These are phyloP conservation scores for Pisolithus marmoratus DNA, from an alignment of 768 basidiomycete species.

Conservation along the genomic window DNA sequence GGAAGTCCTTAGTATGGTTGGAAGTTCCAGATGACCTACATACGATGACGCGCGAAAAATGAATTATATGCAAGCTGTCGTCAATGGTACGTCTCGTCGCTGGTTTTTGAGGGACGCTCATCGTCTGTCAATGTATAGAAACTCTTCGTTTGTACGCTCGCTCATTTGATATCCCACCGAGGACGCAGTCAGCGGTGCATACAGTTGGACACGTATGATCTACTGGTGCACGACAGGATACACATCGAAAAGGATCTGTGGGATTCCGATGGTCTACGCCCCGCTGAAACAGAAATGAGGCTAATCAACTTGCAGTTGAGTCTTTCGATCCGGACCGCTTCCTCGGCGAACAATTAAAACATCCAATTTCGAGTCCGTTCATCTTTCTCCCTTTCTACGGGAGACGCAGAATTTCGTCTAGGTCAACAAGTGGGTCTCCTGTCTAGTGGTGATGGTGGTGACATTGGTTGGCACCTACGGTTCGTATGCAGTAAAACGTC, in stretches of 20 bases:
- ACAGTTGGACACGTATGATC: not conserved
- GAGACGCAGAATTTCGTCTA: slow-evolving; percentile 50
- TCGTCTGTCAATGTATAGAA: slow-evolving; percentile 12
- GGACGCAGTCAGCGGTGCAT: slow-evolving; percentile 19
- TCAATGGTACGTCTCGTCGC: slow-evolving; percentile 21
- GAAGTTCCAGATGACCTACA: slow-evolving; percentile 23
- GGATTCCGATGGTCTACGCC: slow-evolving; percentile 35
- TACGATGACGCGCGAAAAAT: no score
- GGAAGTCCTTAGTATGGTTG: slow-evolving; percentile 25
- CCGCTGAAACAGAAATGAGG: not conserved
- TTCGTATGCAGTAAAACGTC: slow-evolving; percentile 65
- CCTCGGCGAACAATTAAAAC: slow-evolving; percentile 51
- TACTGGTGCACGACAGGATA: slow-evolving; percentile 6
- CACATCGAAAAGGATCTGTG: slow-evolving; percentile 35
- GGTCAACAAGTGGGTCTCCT: slow-evolving; percentile 29
- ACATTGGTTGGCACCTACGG: slow-evolving; percentile 22
- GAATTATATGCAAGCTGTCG: no score
- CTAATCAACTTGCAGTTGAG: slow-evolving; percentile 11
- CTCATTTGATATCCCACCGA: slow-evolving; percentile 29
- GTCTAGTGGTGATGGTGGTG: not conserved
- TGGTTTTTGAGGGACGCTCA: not conserved
- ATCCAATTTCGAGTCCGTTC: slow-evolving; percentile 53
- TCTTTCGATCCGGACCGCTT: slow-evolving; percentile 63
- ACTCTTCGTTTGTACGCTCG: slow-evolving; percentile 24
- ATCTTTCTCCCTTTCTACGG: slow-evolving; percentile 70